Evolutionary conservation across 192 early-diverging fungal genomes (phyloP), one percentile per base, ranked within the genome.

Genomic region (Gonapodya sp.): DNA sequence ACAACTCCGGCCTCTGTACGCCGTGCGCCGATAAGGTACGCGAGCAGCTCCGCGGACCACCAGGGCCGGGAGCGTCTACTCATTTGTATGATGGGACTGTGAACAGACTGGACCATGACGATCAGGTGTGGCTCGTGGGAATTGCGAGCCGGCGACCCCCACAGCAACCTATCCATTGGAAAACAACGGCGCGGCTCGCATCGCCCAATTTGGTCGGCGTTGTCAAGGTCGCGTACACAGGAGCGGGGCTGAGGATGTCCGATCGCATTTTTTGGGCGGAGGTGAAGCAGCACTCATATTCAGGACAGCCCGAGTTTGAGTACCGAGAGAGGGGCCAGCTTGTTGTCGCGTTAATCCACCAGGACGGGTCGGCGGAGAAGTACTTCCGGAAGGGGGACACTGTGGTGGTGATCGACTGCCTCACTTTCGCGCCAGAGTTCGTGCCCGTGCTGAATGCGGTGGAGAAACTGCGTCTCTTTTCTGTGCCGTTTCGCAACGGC

Each of bases 41-140:
- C 16, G 18, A 24, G 14, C 14, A 1, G 34, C 73, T 84, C 18
- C 84, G 83, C 8, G 36, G 18, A 1, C 46, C 46, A 64, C 46
- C 46, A 16, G 46, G 46, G 46, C 46, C 46, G 46, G 46, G 46
- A 24, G 84, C 84, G 18, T 82, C 83, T 2, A 84, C 83, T 33
- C 84, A 84, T 35, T 46, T 84, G 2, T 84, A 84, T 80, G 84
- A 84, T 36, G 83, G 84, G 33, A 83, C 36, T 35, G 83, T 84
- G 2, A 31, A 82, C 18, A 78, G 80, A 46, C 73, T 78, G 2
- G 78, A 78, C 35, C 83, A 80, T 64, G 84, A 84, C 80, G 82
- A 73, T 35, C 32, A 46, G 32, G 32, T 84, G 2, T 84, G 36
- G 36, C 31, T 84, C 0, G 34, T 74, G 31, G 73, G 83, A 8